Evolutionary conservation across 768 basidiomycete species (phyloP), one percentile per base, ranked within the genome.

Genomic region (Podaxis pistillaris): DNA sequence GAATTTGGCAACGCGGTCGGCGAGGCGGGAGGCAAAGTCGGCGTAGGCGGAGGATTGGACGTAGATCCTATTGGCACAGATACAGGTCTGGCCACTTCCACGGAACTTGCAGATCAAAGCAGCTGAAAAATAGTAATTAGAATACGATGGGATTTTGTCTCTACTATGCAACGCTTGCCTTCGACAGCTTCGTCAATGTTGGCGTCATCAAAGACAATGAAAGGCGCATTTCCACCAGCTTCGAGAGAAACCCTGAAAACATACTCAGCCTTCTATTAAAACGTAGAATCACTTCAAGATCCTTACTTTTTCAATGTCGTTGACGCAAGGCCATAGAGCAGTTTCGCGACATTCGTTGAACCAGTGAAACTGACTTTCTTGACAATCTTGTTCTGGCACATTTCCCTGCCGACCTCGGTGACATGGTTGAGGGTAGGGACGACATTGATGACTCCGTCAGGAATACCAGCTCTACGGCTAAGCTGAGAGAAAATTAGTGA

Each of bases 181-280:
- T 88, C 86, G 6, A 99, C 93, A 30, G 97, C 97, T 61, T 89
- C 87, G 54, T 94, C 92, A 56, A 99, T 83, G 71, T 98, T 89
- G 0, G 95, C 96, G 70, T 98, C 97, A 65, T 94, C 91, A 72
- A 99, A 98, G 6, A 99, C 91, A 67, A 98, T 97, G 74, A 99
- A 95, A 0, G 96, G 91, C 0, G 96, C 87, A 67, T 98, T 98
- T 30, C 97, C 96, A 13, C 95, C 94, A 30, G 94, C 91, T 76
- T 96, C 94, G 40, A 94, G 74, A 1, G 93, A 93, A 79, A 81
- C 73, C 63, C 79, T 81, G 57, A n/a, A 66, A 47, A 17, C 55
- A 38, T 26, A 19, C 58, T 62, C 38, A 49, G 41, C 62, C 13
- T 46, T 55, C 33, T 52, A 55, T 33, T 24, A 55, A 5, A n/a